Percentiles rank a stretch among this genome's conserved stretches.
Conservation (phyloP, 2,329 filamentous ascomycete genomes). For the Apiospora rasikravindrae region DNA sequence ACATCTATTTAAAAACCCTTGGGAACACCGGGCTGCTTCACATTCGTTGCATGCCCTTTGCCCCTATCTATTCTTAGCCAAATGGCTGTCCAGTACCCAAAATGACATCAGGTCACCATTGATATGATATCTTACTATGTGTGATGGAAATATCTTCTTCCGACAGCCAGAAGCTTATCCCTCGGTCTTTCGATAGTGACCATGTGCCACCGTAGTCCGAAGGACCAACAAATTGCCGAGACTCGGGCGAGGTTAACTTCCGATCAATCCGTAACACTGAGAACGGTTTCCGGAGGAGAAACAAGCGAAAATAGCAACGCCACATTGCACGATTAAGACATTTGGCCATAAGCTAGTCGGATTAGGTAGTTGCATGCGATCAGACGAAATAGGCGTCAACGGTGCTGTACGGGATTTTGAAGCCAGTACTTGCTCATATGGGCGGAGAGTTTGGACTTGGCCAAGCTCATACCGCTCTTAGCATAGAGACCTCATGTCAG, state of each 20-base stretch:
- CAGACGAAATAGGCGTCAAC: not conserved
- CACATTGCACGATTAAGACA: not conserved
- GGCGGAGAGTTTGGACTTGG: not conserved
- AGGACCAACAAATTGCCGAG: not conserved
- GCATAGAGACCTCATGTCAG: not conserved
- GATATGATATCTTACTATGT: too few species aligned
- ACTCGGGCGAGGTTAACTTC: not conserved
- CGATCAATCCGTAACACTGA: not conserved
- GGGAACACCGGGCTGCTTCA: too few species aligned
- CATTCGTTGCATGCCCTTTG: not conserved
- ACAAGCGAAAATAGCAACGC: not conserved
- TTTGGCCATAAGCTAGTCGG: not conserved
- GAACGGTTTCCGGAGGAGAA: not conserved
- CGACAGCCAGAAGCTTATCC: not conserved
- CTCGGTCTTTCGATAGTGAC: not conserved
- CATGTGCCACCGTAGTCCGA: not conserved
- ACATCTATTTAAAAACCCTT: not conserved
- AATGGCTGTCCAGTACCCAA: too few species aligned
- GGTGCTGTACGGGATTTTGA: not conserved
- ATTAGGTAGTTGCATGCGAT: not conserved
- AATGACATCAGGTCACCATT: not conserved
- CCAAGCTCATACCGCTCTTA: not conserved
- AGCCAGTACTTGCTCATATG: not conserved
- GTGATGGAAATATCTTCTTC: too few species aligned
- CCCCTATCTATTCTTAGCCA: not conserved